Evolutionary conservation across 176 grass and related monocot species (phyloP).

Genomic region (Avena insularis): DNA sequence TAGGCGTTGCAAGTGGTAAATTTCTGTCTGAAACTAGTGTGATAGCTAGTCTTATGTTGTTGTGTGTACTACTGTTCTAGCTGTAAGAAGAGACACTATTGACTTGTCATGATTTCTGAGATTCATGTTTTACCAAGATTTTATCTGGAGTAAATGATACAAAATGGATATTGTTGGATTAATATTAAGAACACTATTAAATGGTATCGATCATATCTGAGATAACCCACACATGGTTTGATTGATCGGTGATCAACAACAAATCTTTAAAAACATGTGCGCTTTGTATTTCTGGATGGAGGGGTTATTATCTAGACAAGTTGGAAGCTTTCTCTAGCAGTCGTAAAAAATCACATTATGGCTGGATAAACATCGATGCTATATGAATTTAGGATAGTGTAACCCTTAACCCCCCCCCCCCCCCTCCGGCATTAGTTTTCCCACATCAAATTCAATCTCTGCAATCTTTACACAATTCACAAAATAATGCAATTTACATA

Average conservation of each 20-base stretch:
- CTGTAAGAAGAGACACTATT: neutral
- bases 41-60: slow-evolving; percentile 3
- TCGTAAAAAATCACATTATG: neutral
- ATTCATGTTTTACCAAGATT: neutral
- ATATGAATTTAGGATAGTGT: neutral
- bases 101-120: neutral
- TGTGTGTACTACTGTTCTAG: neutral
- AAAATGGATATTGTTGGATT: neutral
- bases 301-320: neutral
- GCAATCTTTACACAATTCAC: neutral
- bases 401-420: neutral
- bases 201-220: neutral
- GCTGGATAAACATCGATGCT: neutral
- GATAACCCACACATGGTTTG: neutral
- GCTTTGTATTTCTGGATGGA: neutral
- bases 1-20: neutral
- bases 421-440: neutral
- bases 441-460: neutral
- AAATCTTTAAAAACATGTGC: neutral
- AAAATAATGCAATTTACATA: neutral
- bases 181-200: neutral
- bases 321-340: neutral
- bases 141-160: neutral
- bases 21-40: slow-evolving; percentile 14
- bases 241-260: neutral